These are phyloP conservation scores for Linaria vulgaris DNA, from an alignment of 257 asterid species.

Conservation along the genomic window DNA sequence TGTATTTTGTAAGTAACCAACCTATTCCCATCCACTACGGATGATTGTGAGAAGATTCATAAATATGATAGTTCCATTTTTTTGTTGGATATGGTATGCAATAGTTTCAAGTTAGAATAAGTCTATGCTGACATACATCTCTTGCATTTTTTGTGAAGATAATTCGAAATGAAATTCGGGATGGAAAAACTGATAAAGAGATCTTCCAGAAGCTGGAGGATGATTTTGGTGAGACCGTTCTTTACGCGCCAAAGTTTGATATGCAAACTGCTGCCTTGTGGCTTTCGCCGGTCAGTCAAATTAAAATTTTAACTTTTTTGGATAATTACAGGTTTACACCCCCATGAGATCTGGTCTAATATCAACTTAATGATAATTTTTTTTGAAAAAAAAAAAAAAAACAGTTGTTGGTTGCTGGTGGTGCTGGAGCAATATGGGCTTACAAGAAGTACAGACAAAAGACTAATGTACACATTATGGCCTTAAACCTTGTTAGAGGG, in stretches of 20 bases:
- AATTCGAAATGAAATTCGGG: slow-evolving; percentile 70
- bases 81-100: not conserved
- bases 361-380: too few relatives aligned
- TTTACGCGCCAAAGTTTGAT: slow-evolving; percentile 84
- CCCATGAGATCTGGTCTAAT: not conserved
- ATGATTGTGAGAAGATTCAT: not conserved
- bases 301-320: not conserved
- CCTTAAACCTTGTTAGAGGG: slow-evolving; percentile 80
- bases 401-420: slow-evolving; percentile 74
- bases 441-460: slow-evolving; percentile 64
- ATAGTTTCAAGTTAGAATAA: not conserved
- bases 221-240: slow-evolving; percentile 90
- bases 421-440: slow-evolving; percentile 83
- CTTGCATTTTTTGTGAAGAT: slow-evolving; percentile 36
- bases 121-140: slow-evolving; percentile 10
- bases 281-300: slow-evolving; percentile 78
- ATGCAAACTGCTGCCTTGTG: slow-evolving; percentile 92
- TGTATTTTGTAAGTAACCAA: too few relatives aligned
- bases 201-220: slow-evolving; percentile 82
- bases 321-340: too few relatives aligned
- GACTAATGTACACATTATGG: slow-evolving; percentile 84
- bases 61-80: slow-evolving; percentile 3
- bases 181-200: slow-evolving; percentile 84
- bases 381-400: too few relatives aligned
- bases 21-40: not conserved